Percentiles rank a stretch among this genome's conserved stretches.
Conservation (phyloP, 2,329 filamentous ascomycete species). For the Talaromyces pinophilus region DNA sequence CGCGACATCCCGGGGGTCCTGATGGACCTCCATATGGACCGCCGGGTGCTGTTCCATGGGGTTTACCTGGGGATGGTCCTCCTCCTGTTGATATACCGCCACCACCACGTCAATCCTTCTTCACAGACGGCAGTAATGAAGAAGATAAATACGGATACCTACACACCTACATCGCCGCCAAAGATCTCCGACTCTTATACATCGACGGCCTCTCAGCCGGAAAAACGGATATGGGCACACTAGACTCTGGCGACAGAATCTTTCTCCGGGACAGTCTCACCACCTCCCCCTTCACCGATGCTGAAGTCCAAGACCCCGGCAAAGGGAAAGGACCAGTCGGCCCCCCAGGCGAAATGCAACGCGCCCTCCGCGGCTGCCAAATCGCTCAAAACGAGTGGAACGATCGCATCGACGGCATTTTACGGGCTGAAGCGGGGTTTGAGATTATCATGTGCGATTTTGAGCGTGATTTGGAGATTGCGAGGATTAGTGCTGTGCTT, state of each 20-base stretch:
- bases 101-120: background rate
- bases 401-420: constrained; percentile 22
- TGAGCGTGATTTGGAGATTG: constrained; percentile 40
- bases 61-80: background rate
- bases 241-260: constrained; percentile 67
- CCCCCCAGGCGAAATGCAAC: constrained; percentile 27
- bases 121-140: background rate
- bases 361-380: constrained; percentile 60
- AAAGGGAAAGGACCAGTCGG: background rate
- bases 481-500: constrained; percentile 34
- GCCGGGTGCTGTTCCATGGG: background rate
- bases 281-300: background rate
- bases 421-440: constrained; percentile 11
- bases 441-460: constrained; percentile 46
- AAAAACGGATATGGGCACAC: constrained; percentile 65
- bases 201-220: constrained; percentile 70
- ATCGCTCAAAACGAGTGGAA: constrained; percentile 54
- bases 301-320: background rate
- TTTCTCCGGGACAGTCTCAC: constrained; percentile 44
- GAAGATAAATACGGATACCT: constrained; percentile 56
- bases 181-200: constrained; percentile 63
- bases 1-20: background rate
- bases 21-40: background rate
- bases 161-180: constrained; percentile 64
- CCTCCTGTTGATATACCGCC: background rate